phyloP scores from a whole-genome alignment of 192 early-diverging fungal genomes.

The Backusella luteola region DNA sequence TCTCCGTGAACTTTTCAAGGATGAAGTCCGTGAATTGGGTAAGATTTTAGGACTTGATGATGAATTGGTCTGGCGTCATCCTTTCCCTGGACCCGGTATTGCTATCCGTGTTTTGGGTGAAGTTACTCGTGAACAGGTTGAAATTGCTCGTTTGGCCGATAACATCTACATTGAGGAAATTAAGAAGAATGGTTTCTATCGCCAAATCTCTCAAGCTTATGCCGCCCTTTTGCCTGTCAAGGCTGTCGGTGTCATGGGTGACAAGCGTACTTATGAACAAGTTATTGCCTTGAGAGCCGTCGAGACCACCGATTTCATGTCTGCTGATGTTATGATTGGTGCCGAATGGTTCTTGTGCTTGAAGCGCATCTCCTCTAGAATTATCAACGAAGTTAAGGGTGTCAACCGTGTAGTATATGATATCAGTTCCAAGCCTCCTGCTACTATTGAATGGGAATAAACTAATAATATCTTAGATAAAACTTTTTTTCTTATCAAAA shows the following conservation, averaged over 20 bases:
- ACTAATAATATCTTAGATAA: constrained; percentile 11
- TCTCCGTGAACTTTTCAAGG: constrained; percentile 97
- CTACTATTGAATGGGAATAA: constrained; percentile 98
- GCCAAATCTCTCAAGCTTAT: constrained; percentile 97
- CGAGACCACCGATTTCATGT: constrained; percentile 98
- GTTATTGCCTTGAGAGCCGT: constrained; percentile 96
- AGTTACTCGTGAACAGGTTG: constrained; percentile 91
- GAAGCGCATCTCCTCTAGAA: constrained; percentile 91
- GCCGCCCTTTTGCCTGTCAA: constrained; percentile 92
- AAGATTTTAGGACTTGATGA: constrained; percentile 85
- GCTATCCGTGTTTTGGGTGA: constrained; percentile 97
- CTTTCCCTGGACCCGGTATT: constrained; percentile 99
- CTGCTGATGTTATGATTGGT: constrained; percentile 73
- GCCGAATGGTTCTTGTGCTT: constrained; percentile 57
- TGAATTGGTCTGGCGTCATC: constrained; percentile 97
- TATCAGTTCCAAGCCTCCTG: constrained; percentile 96
- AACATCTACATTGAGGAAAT: constrained; percentile 99
- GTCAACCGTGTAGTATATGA: constrained; percentile 98
- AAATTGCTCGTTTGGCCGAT: constrained; percentile 93
- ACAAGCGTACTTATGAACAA: constrained; percentile 98
- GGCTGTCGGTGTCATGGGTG: constrained; percentile 99
- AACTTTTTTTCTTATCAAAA: not conserved
- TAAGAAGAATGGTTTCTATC: constrained; percentile 95
- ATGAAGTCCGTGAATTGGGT: constrained; percentile 98
- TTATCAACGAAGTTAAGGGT: constrained; percentile 98